phyloP scores from a whole-genome alignment of 1,139 yeast species.

The Zygotorulaspora mrakii region DNA sequence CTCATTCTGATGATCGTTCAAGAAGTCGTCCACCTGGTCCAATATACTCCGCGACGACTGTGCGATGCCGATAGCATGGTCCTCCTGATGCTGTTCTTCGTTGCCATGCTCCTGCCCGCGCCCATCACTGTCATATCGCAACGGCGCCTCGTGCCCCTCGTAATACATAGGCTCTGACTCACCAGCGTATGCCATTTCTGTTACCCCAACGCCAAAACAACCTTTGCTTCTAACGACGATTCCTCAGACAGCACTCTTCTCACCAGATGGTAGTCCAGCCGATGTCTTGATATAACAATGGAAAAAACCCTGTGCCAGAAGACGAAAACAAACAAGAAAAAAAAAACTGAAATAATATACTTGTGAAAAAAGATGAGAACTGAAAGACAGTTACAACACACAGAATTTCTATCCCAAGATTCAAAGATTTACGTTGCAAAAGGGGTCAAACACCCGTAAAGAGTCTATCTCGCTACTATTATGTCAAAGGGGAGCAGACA shows the following conservation, averaged over 20 bases:
- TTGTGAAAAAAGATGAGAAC: background rate
- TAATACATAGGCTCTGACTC: conserved; percentile 2
- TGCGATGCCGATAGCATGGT: conserved; percentile 13
- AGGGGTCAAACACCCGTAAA: too few species aligned
- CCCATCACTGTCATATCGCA: conserved; percentile 15
- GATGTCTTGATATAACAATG: too few species aligned
- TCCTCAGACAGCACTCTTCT: background rate
- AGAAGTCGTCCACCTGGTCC: conserved; percentile 35
- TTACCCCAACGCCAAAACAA: too few species aligned
- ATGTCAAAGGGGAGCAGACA: too few species aligned
- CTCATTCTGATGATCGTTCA: conserved; percentile 21
- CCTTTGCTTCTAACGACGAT: too few species aligned
- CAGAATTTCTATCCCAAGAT: too few species aligned
- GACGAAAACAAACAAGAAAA: too few species aligned
- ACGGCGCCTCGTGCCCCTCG: background rate
- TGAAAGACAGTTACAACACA: too few species aligned
- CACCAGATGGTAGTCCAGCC: too few species aligned
- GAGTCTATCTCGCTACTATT: background rate
- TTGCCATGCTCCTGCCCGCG: conserved; percentile 7
- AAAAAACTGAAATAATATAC: too few species aligned
- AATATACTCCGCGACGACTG: conserved; percentile 29
- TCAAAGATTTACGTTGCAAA: too few species aligned
- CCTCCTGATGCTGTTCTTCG: conserved; percentile 12
- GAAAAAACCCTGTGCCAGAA: too few species aligned
- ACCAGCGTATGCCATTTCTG: conserved; percentile 5